A percentile compares a stretch with the other conserved stretches of the same genome.
Conservation (phyloP, 805 yeast species). For the Ogataea kodamae region DNA sequence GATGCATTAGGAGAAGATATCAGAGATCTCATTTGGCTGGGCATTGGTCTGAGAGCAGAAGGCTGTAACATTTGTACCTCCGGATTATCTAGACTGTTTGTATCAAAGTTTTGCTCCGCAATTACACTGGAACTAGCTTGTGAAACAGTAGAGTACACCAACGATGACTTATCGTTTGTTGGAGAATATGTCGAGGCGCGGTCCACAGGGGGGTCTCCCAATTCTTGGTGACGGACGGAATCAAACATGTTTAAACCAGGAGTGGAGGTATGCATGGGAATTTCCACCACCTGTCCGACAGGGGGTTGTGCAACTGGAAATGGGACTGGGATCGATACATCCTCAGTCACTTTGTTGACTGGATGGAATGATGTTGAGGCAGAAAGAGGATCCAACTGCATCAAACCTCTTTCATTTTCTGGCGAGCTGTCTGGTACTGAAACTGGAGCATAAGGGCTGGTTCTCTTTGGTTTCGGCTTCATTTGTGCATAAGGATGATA, state of each 20-base stretch:
- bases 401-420: conserved; percentile 3
- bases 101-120: too few relatives aligned
- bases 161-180: conserved; percentile 1
- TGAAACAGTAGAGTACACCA: too few relatives aligned
- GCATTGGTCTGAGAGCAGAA: conserved; percentile 12
- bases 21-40: conserved; percentile 5
- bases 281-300: not conserved
- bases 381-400: conserved; percentile 8
- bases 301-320: not conserved
- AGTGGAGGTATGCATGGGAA: conserved; percentile 9
- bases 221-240: not conserved
- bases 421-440: not conserved
- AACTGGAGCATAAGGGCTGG: conserved; percentile 14
- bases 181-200: conserved; percentile 9
- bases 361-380: conserved; percentile 6
- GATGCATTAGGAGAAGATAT: conserved; percentile 12
- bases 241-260: conserved; percentile 3
- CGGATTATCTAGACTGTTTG: too few relatives aligned
- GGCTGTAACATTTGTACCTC: conserved; percentile 20
- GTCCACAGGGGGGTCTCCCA: too few relatives aligned
- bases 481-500: conserved; percentile 13
- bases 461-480: conserved; percentile 13
- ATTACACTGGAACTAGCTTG: too few relatives aligned
- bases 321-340: not conserved
- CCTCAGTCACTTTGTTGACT: not conserved